Evolutionary conservation across 1,284 basidiomycete species (phyloP).

Genomic region (Hypsizygus ulmarius): DNA sequence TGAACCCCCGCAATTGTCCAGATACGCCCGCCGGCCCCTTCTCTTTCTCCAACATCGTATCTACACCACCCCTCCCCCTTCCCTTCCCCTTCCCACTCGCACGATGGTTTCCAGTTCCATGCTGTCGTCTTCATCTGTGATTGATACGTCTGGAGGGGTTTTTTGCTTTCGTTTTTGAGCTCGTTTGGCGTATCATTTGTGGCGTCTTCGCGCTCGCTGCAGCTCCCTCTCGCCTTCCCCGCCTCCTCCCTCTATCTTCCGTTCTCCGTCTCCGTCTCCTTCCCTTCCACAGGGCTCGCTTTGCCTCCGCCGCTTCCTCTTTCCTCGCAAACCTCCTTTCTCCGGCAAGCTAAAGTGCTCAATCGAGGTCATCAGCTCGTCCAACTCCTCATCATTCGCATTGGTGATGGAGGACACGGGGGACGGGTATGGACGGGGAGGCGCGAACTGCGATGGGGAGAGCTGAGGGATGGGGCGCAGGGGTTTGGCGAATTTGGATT

Average conservation of each 20-base stretch:
- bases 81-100: conserved; percentile 3
- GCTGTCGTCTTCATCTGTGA: conserved; percentile 5
- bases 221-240: neutral
- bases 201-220: too few relatives aligned
- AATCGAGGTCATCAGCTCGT: conserved; percentile 33
- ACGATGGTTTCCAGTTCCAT: conserved; percentile 16
- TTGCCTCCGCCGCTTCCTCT: conserved; percentile 3
- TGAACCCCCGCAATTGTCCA: neutral
- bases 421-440: too few relatives aligned
- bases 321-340: conserved; percentile 17
- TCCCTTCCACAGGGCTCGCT: neutral
- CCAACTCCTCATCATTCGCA: conserved; percentile 18
- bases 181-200: too few relatives aligned
- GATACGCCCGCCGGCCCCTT: neutral
- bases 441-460: conserved; percentile 36
- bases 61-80: neutral
- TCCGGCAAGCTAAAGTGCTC: conserved; percentile 44
- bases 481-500: conserved; percentile 13
- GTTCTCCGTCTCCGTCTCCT: conserved; percentile 7
- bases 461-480: conserved; percentile 36
- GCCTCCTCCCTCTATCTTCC: conserved; percentile 8
- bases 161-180: too few relatives aligned
- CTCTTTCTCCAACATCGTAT: conserved; percentile 6
- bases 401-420: conserved; percentile 14
- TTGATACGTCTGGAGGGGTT: neutral